A percentile compares a stretch with the other conserved stretches of the same genome.
These are phyloP conservation scores for Magnolia changhungtana DNA, from an alignment of 164 flowering plant genomes.

Conservation along the genomic window DNA sequence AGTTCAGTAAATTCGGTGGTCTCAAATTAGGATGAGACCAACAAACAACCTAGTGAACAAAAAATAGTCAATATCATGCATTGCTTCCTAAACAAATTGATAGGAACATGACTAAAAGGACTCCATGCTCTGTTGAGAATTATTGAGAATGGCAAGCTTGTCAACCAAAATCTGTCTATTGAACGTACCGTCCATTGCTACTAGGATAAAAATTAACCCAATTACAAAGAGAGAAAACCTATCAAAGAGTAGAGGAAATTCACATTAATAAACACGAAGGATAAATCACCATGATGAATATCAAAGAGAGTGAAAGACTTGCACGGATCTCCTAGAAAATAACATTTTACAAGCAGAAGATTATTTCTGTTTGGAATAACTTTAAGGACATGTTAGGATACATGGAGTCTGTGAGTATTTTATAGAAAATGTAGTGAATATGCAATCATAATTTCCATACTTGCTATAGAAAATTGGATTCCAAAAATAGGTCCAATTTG, in stretches of 20 bases:
- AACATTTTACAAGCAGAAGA: background rate
- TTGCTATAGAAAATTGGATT: too few species aligned
- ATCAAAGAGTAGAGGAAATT: background rate
- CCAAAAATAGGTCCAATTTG: too few species aligned
- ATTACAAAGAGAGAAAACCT: constrained; percentile 16
- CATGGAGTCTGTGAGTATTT: too few species aligned
- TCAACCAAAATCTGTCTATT: constrained; percentile 85
- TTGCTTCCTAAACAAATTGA: background rate
- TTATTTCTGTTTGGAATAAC: too few species aligned
- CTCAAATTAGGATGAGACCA: background rate
- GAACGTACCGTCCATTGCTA: constrained; percentile 70
- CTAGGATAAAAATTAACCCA: constrained; percentile 9
- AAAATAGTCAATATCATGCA: background rate
- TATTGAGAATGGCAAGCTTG: constrained; percentile 81
- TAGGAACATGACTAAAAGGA: constrained; percentile 36
- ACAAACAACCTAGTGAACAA: background rate
- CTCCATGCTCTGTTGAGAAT: constrained; percentile 84
- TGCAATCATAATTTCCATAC: too few species aligned
- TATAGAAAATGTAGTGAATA: too few species aligned
- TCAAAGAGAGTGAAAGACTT: background rate
- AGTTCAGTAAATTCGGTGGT: background rate
- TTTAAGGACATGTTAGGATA: too few species aligned
- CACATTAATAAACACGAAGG: background rate
- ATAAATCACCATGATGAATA: background rate
- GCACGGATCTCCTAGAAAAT: background rate